A percentile compares a stretch with the other conserved stretches of the same genome.
phyloP scores from a whole-genome alignment of 208 protist genomes.

The Lotmaria passim region DNA sequence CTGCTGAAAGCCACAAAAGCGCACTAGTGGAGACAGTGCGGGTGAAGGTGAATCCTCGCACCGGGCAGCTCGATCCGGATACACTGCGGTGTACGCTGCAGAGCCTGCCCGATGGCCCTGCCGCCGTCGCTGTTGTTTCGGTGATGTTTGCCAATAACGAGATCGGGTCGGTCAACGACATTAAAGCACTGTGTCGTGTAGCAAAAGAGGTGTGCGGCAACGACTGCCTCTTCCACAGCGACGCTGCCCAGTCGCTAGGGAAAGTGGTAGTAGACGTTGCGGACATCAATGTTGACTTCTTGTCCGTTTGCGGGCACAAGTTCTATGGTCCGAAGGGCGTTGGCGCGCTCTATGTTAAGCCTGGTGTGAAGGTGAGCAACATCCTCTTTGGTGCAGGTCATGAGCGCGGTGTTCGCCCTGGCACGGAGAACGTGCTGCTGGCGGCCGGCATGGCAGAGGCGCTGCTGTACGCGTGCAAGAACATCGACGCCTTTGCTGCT shows the following conservation, averaged over 20 bases:
- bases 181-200: slow-evolving; percentile 77
- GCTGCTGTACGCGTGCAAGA: slow-evolving; percentile 48
- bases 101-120: slow-evolving; percentile 45
- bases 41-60: slow-evolving; percentile 51
- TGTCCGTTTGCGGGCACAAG: slow-evolving; percentile 98
- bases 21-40: slow-evolving; percentile 25
- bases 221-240: slow-evolving; percentile 90
- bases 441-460: slow-evolving; percentile 78
- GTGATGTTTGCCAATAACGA: slow-evolving; percentile 98
- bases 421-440: slow-evolving; percentile 89
- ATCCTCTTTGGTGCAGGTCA: slow-evolving; percentile 84
- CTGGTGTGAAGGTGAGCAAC: slow-evolving; percentile 61
- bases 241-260: slow-evolving; percentile 96
- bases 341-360: slow-evolving; percentile 76
- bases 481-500: slow-evolving; percentile 39
- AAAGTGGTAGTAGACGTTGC: slow-evolving; percentile 97
- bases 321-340: slow-evolving; percentile 97
- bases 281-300: slow-evolving; percentile 91
- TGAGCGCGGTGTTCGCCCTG: slow-evolving; percentile 78
- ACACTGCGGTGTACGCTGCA: slow-evolving; percentile 41
- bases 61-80: slow-evolving; percentile 41
- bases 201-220: slow-evolving; percentile 67
- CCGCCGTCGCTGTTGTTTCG: slow-evolving; percentile 79
- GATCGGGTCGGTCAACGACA: slow-evolving; percentile 91
- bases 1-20: not conserved